Conservation (phyloP, 257 asterid species). For the Nicotiana attenuata region DNA sequence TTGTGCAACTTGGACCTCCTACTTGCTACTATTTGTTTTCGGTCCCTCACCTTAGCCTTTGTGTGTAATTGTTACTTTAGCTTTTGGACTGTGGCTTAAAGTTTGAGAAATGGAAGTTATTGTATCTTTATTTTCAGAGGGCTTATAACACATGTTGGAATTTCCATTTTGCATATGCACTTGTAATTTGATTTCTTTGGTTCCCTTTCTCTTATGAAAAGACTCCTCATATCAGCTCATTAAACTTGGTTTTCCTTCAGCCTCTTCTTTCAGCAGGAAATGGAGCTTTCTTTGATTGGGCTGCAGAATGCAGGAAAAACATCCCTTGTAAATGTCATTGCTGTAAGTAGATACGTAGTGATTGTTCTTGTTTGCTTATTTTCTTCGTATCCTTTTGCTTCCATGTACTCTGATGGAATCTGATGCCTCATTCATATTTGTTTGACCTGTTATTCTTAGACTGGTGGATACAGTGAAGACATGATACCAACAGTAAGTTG, state of each 20-base stretch:
- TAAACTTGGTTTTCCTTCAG: conserved; percentile 29
- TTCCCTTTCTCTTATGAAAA: background rate
- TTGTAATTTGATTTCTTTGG: background rate
- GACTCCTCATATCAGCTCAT: background rate
- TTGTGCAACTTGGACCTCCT: background rate
- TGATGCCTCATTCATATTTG: conserved; percentile 12
- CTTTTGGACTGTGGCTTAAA: background rate
- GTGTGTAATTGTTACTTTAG: background rate
- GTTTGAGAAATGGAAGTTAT: background rate
- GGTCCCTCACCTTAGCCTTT: background rate
- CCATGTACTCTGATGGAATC: background rate
- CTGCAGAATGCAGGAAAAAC: conserved; percentile 99
- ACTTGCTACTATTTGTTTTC: background rate
- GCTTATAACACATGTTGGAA: background rate
- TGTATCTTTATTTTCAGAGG: background rate
- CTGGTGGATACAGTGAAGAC: conserved; percentile 99
- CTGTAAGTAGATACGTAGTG: conserved; percentile 49
- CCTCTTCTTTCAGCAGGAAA: conserved; percentile 99
- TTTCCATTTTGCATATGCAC: background rate
- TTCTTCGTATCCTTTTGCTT: background rate
- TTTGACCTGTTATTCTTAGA: conserved; percentile 34
- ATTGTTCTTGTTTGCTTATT: background rate
- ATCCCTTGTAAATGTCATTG: conserved; percentile 91
- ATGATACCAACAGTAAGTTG: conserved; percentile 93
- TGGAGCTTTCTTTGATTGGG: conserved; percentile 98